These are phyloP conservation scores for Oidiodendron maius DNA, from an alignment of 495 filamentous ascomycete genomes.

Conservation along the genomic window DNA sequence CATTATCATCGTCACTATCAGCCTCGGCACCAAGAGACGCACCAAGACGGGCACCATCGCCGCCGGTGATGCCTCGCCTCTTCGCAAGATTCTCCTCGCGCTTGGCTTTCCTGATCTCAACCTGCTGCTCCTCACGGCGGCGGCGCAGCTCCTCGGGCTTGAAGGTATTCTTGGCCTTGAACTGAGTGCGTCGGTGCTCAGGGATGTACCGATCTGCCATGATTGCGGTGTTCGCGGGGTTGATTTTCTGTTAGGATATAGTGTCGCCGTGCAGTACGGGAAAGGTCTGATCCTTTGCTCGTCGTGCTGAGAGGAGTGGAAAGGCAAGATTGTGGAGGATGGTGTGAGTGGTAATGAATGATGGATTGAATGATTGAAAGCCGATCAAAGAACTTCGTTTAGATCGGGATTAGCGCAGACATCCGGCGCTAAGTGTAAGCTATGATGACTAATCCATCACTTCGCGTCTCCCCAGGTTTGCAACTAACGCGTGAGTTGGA, in stretches of 20 bases:
- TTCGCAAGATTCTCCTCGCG: constrained; percentile 98
- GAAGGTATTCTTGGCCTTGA: constrained; percentile 98
- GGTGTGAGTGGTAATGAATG: constrained; percentile 29
- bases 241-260: not conserved
- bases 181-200: constrained; percentile 97
- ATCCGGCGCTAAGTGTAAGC: too few species aligned
- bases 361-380: constrained; percentile 29
- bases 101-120: constrained; percentile 97
- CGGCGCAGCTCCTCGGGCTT: constrained; percentile 98
- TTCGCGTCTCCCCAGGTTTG: too few species aligned
- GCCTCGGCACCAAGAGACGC: constrained; percentile 79
- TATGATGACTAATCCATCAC: too few species aligned
- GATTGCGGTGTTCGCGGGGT: constrained; percentile 33
- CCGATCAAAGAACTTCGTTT: constrained; percentile 30
- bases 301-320: constrained; percentile 11
- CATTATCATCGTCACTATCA: constrained; percentile 96
- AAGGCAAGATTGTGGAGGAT: constrained; percentile 27
- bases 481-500: too few species aligned
- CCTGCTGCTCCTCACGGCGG: constrained; percentile 97
- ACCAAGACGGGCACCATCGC: constrained; percentile 69
- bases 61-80: constrained; percentile 83
- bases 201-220: constrained; percentile 99
- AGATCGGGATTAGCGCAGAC: too few species aligned
- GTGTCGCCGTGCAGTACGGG: not conserved
- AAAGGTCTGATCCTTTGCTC: constrained; percentile 2